Percentiles rank a stretch among this genome's conserved stretches.
Conservation (phyloP, 345 rosid genomes). For the Salix arbutifolia region DNA sequence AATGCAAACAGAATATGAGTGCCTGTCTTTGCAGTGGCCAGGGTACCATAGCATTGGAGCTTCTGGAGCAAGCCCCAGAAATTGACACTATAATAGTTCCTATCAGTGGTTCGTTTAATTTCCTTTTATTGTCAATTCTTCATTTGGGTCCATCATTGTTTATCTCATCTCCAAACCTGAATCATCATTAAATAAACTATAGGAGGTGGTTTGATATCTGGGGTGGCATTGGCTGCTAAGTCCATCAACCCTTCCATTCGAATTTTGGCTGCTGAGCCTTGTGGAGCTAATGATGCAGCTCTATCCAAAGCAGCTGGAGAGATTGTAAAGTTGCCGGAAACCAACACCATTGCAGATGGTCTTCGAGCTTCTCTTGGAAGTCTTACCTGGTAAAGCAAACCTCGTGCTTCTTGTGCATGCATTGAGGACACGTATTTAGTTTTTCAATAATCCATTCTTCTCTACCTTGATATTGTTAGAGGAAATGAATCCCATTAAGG, state of each 20-base stretch:
- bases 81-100: slow-evolving; percentile 75
- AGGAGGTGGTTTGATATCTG: slow-evolving; percentile 89
- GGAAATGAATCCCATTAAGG: too few relatives aligned
- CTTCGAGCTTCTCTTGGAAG: slow-evolving; percentile 81
- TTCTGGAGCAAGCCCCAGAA: slow-evolving; percentile 66
- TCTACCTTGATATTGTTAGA: not conserved
- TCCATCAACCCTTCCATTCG: slow-evolving; percentile 72
- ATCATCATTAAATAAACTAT: slow-evolving; percentile 6
- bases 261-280: slow-evolving; percentile 84
- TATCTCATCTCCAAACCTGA: not conserved
- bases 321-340: slow-evolving; percentile 58
- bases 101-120: slow-evolving; percentile 57
- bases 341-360: slow-evolving; percentile 79
- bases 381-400: slow-evolving; percentile 62
- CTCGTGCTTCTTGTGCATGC: not conserved
- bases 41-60: slow-evolving; percentile 79
- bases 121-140: slow-evolving; percentile 5
- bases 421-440: not conserved
- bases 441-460: not conserved
- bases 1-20: slow-evolving; percentile 1
- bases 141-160: not conserved
- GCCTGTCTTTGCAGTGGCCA: slow-evolving; percentile 60
- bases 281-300: slow-evolving; percentile 88
- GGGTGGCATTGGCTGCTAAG: slow-evolving; percentile 92
- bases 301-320: slow-evolving; percentile 75